These are phyloP conservation scores for Stephania yunnanensis DNA, from an alignment of 164 flowering plant genomes.

Conservation along the genomic window DNA sequence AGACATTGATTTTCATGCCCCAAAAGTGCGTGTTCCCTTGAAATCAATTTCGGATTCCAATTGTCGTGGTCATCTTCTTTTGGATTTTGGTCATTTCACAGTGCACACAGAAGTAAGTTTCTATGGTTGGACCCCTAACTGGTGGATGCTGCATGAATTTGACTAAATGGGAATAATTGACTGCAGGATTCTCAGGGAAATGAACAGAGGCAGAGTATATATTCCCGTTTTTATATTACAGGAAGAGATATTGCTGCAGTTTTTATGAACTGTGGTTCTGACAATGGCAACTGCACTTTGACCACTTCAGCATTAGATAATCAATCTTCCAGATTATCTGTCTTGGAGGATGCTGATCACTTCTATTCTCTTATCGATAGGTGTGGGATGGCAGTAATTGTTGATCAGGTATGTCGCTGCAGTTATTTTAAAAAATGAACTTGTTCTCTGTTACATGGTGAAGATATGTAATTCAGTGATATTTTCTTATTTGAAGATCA, in stretches of 20 bases:
- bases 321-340: slow-evolving; percentile 25
- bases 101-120: slow-evolving; percentile 64
- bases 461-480: neutral
- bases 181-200: slow-evolving; percentile 55
- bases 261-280: slow-evolving; percentile 53
- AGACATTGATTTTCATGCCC: slow-evolving; percentile 97
- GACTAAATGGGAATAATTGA: slow-evolving; percentile 3
- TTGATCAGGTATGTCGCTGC: slow-evolving; percentile 66
- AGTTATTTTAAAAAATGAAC: neutral
- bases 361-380: slow-evolving; percentile 72
- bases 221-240: slow-evolving; percentile 80
- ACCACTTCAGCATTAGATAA: slow-evolving; percentile 20
- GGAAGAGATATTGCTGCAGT: slow-evolving; percentile 98
- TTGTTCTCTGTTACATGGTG: neutral
- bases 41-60: slow-evolving; percentile 33
- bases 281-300: slow-evolving; percentile 30
- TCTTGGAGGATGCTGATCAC: slow-evolving; percentile 28
- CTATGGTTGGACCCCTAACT: neutral
- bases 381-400: slow-evolving; percentile 84
- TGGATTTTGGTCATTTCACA: slow-evolving; percentile 98
- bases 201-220: slow-evolving; percentile 62
- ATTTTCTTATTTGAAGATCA: slow-evolving; percentile 45
- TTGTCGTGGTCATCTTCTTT: slow-evolving; percentile 65
- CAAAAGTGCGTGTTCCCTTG: slow-evolving; percentile 89
- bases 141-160: slow-evolving; percentile 1